A percentile compares a stretch with the other conserved stretches of the same genome.
These are phyloP conservation scores for Fusarium sp. DNA, from an alignment of 2,329 filamentous ascomycete species.

Conservation along the genomic window DNA sequence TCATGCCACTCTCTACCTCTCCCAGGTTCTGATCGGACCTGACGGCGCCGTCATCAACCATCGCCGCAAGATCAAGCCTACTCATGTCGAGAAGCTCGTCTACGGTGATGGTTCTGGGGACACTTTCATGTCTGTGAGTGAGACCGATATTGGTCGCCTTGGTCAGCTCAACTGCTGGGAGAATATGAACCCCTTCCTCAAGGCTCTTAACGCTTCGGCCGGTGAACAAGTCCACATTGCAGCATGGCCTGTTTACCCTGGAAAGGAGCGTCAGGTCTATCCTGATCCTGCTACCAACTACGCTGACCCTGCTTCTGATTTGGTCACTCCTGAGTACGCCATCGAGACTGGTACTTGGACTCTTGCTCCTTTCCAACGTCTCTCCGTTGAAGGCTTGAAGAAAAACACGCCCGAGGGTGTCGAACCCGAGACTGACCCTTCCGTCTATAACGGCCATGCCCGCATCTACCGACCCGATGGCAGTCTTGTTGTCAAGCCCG, in stretches of 20 bases:
- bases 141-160: slow-evolving; percentile 63
- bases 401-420: slow-evolving; percentile 46
- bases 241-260: slow-evolving; percentile 48
- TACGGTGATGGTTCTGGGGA: slow-evolving; percentile 70
- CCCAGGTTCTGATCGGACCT: slow-evolving; percentile 64
- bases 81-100: slow-evolving; percentile 60
- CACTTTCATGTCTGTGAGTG: slow-evolving; percentile 61
- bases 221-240: slow-evolving; percentile 50
- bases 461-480: slow-evolving; percentile 47
- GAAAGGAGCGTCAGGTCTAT: slow-evolving; percentile 37
- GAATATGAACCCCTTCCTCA: slow-evolving; percentile 55
- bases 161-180: slow-evolving; percentile 69
- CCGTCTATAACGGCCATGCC: slow-evolving; percentile 43
- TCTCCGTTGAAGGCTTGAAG: slow-evolving; percentile 43
- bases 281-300: slow-evolving; percentile 48
- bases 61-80: slow-evolving; percentile 64
- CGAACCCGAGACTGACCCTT: slow-evolving; percentile 44
- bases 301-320: slow-evolving; percentile 42
- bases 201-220: slow-evolving; percentile 45
- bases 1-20: slow-evolving; percentile 59
- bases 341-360: slow-evolving; percentile 47
- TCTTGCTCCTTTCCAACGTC: slow-evolving; percentile 44
- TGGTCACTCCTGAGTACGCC: slow-evolving; percentile 46
- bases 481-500: slow-evolving; percentile 42
- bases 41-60: slow-evolving; percentile 60